These are phyloP conservation scores for Strobilomyces dryophilus DNA, from an alignment of 768 basidiomycete genomes.

Conservation along the genomic window DNA sequence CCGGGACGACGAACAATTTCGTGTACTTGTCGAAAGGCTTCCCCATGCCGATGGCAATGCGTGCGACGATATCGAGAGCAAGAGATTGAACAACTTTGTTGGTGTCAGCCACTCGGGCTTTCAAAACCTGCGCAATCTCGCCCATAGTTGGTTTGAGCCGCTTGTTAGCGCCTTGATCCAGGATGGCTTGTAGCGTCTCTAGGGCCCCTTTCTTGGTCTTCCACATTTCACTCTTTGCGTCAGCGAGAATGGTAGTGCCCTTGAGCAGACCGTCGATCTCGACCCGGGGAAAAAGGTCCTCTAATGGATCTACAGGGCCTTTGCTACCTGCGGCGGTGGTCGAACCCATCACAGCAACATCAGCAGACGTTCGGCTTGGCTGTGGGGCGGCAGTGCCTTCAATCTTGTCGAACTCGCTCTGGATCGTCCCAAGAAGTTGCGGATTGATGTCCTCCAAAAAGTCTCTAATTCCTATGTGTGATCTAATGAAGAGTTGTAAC, in stretches of 20 bases:
- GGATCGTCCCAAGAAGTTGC: conserved; percentile 87
- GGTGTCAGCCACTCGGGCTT: conserved; percentile 82
- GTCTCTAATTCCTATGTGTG: conserved; percentile 76
- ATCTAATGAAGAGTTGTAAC: background rate
- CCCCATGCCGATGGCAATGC: conserved; percentile 92
- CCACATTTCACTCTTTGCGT: conserved; percentile 92
- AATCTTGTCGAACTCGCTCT: conserved; percentile 88
- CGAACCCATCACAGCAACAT: conserved; percentile 53
- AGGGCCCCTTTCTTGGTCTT: conserved; percentile 95
- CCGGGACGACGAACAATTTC: conserved; percentile 68
- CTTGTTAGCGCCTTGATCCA: conserved; percentile 91
- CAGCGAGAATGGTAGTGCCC: conserved; percentile 75
- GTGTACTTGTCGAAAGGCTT: conserved; percentile 90
- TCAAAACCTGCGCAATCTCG: conserved; percentile 86
- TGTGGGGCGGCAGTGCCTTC: conserved; percentile 73
- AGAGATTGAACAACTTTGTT: conserved; percentile 92
- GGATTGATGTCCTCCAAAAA: conserved; percentile 93
- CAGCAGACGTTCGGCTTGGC: conserved; percentile 72
- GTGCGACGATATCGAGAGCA: conserved; percentile 85
- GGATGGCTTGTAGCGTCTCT: conserved; percentile 72
- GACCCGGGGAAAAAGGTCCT: conserved; percentile 93
- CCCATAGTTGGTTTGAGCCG: conserved; percentile 89
- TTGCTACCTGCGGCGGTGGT: conserved; percentile 39
- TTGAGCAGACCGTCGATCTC: conserved; percentile 86
- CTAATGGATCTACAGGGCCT: conserved; percentile 63